phyloP scores from a whole-genome alignment of 225 moss, liverwort and hornwort species.

The Physcomitrellopsis africana region DNA sequence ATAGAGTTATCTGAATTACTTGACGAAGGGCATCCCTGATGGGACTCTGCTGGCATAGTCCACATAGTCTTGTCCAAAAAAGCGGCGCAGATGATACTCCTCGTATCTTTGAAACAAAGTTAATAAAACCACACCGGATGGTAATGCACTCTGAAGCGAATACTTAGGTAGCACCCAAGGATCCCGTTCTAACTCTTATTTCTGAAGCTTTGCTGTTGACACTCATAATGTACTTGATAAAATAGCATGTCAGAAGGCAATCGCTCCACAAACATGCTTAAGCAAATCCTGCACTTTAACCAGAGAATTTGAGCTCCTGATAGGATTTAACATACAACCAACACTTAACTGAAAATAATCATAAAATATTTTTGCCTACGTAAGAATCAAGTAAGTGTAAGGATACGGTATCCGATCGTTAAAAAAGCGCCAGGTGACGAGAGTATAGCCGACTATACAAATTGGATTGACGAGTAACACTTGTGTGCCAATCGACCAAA shows the following conservation, averaged over 20 bases:
- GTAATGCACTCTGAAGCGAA: slow-evolving; percentile 13
- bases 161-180: background rate
- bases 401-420: slow-evolving; percentile 95
- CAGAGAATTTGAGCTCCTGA: slow-evolving; percentile 2
- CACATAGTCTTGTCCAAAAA: slow-evolving; percentile 76
- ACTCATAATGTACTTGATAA: too few relatives aligned
- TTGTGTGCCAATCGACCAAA: slow-evolving; percentile 95
- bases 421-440: slow-evolving; percentile 93
- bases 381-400: slow-evolving; percentile 9
- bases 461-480: slow-evolving; percentile 82
- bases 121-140: slow-evolving; percentile 29
- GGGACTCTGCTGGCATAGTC: slow-evolving; percentile 70
- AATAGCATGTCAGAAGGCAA: too few relatives aligned
- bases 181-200: too few relatives aligned
- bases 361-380: background rate
- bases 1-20: slow-evolving; percentile 30
- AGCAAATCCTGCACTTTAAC: background rate
- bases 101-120: slow-evolving; percentile 68
- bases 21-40: slow-evolving; percentile 86
- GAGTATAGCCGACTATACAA: slow-evolving; percentile 58
- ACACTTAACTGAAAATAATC: background rate
- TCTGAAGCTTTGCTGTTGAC: too few relatives aligned
- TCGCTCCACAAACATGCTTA: background rate
- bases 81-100: slow-evolving; percentile 68
- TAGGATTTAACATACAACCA: background rate